Percentiles rank a stretch among this genome's conserved stretches.
phyloP scores from a whole-genome alignment of 768 basidiomycete species.

The Termitomyces bulborhizus region DNA sequence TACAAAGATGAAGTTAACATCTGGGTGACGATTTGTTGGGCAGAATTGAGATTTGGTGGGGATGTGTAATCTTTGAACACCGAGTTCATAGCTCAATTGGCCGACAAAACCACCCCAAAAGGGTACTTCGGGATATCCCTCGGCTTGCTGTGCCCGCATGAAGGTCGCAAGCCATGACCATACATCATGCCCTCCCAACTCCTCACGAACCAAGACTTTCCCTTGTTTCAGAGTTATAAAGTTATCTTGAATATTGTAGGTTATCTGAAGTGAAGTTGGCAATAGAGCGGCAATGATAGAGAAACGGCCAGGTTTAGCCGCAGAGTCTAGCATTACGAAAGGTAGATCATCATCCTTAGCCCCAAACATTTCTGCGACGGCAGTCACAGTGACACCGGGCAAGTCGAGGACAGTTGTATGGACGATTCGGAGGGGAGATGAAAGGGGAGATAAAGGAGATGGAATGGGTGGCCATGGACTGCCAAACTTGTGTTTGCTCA shows the following conservation, averaged over 20 bases:
- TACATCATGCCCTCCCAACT: slow-evolving; percentile 46
- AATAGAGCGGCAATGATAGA: slow-evolving; percentile 65
- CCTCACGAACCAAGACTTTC: slow-evolving; percentile 26
- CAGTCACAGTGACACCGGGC: slow-evolving; percentile 33
- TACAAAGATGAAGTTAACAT: slow-evolving; percentile 71
- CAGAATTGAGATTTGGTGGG: slow-evolving; percentile 21
- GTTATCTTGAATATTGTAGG: slow-evolving; percentile 45
- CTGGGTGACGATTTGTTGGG: slow-evolving; percentile 42
- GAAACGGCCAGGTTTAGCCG: slow-evolving; percentile 66
- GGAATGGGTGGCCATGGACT: slow-evolving; percentile 51
- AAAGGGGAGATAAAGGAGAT: slow-evolving; percentile 18
- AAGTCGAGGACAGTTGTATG: slow-evolving; percentile 34
- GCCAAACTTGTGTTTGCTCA: slow-evolving; percentile 33
- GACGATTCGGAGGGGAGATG: slow-evolving; percentile 17
- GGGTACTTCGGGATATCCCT: slow-evolving; percentile 42
- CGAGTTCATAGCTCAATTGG: slow-evolving; percentile 75
- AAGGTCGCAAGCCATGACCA: slow-evolving; percentile 76
- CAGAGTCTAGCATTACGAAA: slow-evolving; percentile 73
- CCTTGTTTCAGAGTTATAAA: slow-evolving; percentile 41
- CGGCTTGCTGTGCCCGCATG: slow-evolving; percentile 47
- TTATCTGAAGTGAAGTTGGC: slow-evolving; percentile 49
- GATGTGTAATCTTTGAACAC: slow-evolving; percentile 49
- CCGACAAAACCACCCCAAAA: slow-evolving; percentile 87
- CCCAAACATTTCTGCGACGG: slow-evolving; percentile 58
- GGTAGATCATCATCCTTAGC: slow-evolving; percentile 51